A percentile compares a stretch with the other conserved stretches of the same genome.
Conservation (phyloP, 805 yeast genomes). For the Candida andamanensis region DNA sequence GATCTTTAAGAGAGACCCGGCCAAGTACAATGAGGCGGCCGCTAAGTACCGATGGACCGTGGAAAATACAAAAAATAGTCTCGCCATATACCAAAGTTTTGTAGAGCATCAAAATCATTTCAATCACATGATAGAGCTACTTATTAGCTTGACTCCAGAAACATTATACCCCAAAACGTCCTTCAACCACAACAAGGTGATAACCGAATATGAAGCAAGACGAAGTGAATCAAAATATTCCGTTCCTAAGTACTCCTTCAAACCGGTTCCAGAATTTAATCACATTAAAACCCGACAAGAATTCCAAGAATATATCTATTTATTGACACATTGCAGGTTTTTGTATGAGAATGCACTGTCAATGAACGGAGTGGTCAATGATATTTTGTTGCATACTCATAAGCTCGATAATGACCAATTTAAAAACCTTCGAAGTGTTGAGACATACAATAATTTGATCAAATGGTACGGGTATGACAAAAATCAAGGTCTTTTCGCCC, state of each 20-base stretch:
- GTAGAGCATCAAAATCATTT: conserved; percentile 25
- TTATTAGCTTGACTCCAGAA: conserved; percentile 29
- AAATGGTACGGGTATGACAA: conserved; percentile 36
- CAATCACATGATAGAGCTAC: conserved; percentile 26
- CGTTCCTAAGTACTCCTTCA: conserved; percentile 20
- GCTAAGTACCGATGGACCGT: conserved; percentile 26
- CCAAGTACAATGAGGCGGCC: conserved; percentile 12
- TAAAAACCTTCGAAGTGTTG: conserved; percentile 25
- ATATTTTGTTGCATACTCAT: conserved; percentile 35
- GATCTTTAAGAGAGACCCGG: conserved; percentile 20
- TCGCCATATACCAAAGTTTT: conserved; percentile 17
- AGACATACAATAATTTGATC: conserved; percentile 36
- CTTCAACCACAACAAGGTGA: conserved; percentile 5
- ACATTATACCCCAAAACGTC: conserved; percentile 17
- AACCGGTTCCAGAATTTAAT: conserved; percentile 32
- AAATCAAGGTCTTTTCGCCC: conserved; percentile 36
- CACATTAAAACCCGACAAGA: conserved; percentile 18
- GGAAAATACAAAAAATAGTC: conserved; percentile 14
- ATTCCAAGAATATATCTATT: conserved; percentile 32
- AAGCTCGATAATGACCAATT: conserved; percentile 25
- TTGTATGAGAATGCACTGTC: conserved; percentile 30
- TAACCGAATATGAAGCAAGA: conserved; percentile 17
- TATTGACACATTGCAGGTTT: conserved; percentile 29
- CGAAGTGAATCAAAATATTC: conserved; percentile 8
- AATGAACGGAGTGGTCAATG: conserved; percentile 31